Conservation (phyloP, 1,139 yeast genomes). For the Saccharomycopsis hybrid region DNA sequence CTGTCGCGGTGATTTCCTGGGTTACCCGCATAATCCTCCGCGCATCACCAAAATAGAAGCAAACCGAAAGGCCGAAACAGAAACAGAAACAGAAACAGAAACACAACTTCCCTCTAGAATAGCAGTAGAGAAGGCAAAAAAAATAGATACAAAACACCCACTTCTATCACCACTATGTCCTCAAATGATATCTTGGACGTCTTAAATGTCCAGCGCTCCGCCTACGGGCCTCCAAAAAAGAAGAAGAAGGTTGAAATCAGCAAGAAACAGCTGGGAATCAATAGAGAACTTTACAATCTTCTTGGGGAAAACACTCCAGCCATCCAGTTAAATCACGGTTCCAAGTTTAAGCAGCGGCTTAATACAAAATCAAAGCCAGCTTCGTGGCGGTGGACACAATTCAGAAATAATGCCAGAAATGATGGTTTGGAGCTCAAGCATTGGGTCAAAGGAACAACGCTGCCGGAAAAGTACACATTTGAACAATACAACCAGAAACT, state of each 20-base stretch:
- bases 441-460: constrained; percentile 68
- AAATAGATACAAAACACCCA: too few relatives aligned
- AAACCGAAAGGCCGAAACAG: too few relatives aligned
- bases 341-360: constrained; percentile 57
- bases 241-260: constrained; percentile 24
- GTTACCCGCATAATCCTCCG: too few relatives aligned
- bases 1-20: too few relatives aligned
- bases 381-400: constrained; percentile 73
- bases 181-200: constrained; percentile 69
- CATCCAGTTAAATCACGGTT: constrained; percentile 47
- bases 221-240: constrained; percentile 27
- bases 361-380: constrained; percentile 55
- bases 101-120: too few relatives aligned
- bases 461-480: constrained; percentile 47
- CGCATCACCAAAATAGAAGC: too few relatives aligned
- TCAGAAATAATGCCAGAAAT: constrained; percentile 47
- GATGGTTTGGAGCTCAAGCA: constrained; percentile 55
- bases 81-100: too few relatives aligned
- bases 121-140: too few relatives aligned
- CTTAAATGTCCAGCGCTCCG: constrained; percentile 46
- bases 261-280: constrained; percentile 60
- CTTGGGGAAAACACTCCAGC: constrained; percentile 94
- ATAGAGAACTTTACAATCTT: constrained; percentile 79
- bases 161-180: neutral
- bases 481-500: constrained; percentile 68